These are phyloP conservation scores for Candida buenavistaensis DNA, from an alignment of 1,139 yeast genomes.

Conservation along the genomic window DNA sequence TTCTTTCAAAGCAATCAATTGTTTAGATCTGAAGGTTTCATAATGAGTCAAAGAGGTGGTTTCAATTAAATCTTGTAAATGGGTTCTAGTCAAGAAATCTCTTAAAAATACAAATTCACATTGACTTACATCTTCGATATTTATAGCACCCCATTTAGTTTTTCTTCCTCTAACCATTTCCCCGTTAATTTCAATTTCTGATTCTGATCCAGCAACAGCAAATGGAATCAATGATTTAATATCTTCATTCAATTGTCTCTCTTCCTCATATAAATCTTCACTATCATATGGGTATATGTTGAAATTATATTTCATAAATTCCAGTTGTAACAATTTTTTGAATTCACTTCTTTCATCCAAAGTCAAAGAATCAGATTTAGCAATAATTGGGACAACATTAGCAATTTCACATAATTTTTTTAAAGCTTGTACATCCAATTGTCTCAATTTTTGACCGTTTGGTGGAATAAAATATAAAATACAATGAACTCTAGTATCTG, in stretches of 20 bases:
- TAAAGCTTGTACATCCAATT: conserved; percentile 80
- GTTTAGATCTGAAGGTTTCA: conserved; percentile 91
- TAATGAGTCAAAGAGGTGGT: conserved; percentile 87
- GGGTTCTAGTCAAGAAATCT: conserved; percentile 92
- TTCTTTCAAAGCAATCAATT: conserved; percentile 90
- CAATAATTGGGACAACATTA: conserved; percentile 93
- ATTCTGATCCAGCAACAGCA: conserved; percentile 94
- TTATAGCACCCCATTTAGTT: conserved; percentile 90
- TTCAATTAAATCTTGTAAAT: conserved; percentile 93
- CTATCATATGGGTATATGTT: conserved; percentile 86
- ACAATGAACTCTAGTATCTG: conserved; percentile 94
- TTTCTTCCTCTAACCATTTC: conserved; percentile 85
- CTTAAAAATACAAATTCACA: conserved; percentile 94
- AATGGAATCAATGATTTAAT: conserved; percentile 84
- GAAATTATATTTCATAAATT: conserved; percentile 71
- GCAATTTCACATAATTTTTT: conserved; percentile 86
- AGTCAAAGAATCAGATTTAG: conserved; percentile 78
- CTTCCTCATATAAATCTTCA: conserved; percentile 74
- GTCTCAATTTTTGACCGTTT: conserved; percentile 75
- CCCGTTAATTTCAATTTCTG: conserved; percentile 70
- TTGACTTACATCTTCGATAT: conserved; percentile 91
- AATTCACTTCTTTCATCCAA: conserved; percentile 78
- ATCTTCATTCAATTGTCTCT: conserved; percentile 73
- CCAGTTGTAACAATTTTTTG: conserved; percentile 74
- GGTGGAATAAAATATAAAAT: conserved; percentile 91